phyloP scores from a whole-genome alignment of 2,329 filamentous ascomycete genomes.

The Monilinia fructigena region DNA sequence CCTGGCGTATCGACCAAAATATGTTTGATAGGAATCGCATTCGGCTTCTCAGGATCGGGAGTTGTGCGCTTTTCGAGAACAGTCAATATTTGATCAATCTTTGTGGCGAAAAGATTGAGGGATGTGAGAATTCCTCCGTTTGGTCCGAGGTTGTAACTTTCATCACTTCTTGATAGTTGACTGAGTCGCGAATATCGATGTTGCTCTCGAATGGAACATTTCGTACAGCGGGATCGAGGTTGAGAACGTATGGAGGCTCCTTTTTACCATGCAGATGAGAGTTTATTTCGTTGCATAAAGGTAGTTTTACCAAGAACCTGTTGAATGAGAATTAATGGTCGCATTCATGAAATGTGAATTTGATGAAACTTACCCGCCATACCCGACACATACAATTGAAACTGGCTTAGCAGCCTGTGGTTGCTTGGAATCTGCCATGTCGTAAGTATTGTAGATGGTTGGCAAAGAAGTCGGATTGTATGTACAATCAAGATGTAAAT shows the following conservation, averaged over 20 bases:
- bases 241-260: conserved; percentile 88
- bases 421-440: conserved; percentile 44
- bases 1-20: conserved; percentile 95
- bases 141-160: conserved; percentile 97
- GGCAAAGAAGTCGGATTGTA: conserved; percentile 6
- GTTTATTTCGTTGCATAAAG: conserved; percentile 98
- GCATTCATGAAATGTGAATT: background rate
- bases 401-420: conserved; percentile 53
- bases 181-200: conserved; percentile 97
- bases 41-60: conserved; percentile 59
- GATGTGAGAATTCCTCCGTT: conserved; percentile 97
- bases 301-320: conserved; percentile 96
- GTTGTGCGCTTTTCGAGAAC: conserved; percentile 85
- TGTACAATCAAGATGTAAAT: conserved; percentile 2
- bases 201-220: conserved; percentile 94
- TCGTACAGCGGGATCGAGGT: conserved; percentile 92
- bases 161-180: conserved; percentile 99
- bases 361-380: conserved; percentile 71
- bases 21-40: conserved; percentile 67
- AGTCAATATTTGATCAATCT: conserved; percentile 90
- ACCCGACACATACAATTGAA: conserved; percentile 89
- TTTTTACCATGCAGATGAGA: conserved; percentile 81
- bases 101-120: conserved; percentile 94
- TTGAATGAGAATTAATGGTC: conserved; percentile 17
- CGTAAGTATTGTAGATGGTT: conserved; percentile 10